These are phyloP conservation scores for Scleroderma citrinum DNA, from an alignment of 768 basidiomycete species.

Conservation along the genomic window DNA sequence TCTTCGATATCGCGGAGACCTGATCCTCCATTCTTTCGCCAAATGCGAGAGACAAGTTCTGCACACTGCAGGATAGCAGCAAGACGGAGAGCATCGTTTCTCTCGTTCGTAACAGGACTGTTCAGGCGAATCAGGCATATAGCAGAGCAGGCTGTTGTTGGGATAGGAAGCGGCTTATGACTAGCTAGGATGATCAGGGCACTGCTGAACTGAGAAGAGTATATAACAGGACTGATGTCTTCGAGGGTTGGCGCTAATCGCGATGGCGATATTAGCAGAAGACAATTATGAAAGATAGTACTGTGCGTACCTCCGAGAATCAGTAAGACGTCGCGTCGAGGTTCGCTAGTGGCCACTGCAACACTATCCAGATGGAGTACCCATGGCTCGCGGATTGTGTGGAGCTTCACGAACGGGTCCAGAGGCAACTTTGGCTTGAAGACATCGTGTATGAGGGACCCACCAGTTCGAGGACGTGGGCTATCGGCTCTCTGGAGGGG, in stretches of 20 bases:
- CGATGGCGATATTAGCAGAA: background rate
- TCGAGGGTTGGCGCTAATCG: conserved; percentile 24
- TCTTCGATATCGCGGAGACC: conserved; percentile 20
- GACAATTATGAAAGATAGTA: background rate
- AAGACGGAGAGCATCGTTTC: conserved; percentile 29
- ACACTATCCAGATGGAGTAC: conserved; percentile 19
- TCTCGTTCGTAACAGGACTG: conserved; percentile 28
- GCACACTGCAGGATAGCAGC: conserved; percentile 36
- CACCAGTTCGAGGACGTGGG: conserved; percentile 56
- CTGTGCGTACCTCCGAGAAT: conserved; percentile 32
- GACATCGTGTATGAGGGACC: conserved; percentile 13
- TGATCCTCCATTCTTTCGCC: conserved; percentile 28
- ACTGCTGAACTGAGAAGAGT: conserved; percentile 28
- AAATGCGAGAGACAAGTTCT: conserved; percentile 31
- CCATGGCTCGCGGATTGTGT: conserved; percentile 24
- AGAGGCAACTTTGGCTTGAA: conserved; percentile 30
- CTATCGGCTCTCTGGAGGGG: conserved; percentile 67
- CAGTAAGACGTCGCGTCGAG: conserved; percentile 30
- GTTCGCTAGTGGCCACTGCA: conserved; percentile 10
- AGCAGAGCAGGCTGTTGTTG: conserved; percentile 21
- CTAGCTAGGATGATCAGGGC: conserved; percentile 36
- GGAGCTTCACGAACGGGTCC: conserved; percentile 28
- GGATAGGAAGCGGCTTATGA: conserved; percentile 27
- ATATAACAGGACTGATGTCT: conserved; percentile 30
- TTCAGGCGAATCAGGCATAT: conserved; percentile 31